Evolutionary conservation across 2,329 filamentous ascomycete species (phyloP), one percentile per base, ranked within the genome.

Genomic region (Pestalotiopsis sp.): DNA sequence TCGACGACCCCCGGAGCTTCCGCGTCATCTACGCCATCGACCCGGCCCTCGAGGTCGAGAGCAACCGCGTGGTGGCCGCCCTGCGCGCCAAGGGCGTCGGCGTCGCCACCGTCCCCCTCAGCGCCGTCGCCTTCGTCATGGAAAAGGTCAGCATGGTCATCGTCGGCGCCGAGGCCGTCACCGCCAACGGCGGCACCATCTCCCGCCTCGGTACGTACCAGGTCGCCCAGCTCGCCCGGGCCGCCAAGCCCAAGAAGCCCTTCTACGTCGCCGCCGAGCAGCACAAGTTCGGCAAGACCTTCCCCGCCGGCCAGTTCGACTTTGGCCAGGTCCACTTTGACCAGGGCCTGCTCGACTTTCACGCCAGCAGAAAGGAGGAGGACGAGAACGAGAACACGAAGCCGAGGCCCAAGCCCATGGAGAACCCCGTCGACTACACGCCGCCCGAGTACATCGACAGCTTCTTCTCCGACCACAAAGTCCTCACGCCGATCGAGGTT

Each of bases 201-300:
- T 95, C 93, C 27, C 86, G 95, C 63, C 88, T 98, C 82, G 95
- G 95, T 66, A 90, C 88, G 2, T 95, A 93, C 74, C 94, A 97
- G 83, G 91, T 98, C 74, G 95, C 93, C 2, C 84, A 94, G 73
- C 83, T 98, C 66, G 94, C 95, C 4, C 91, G 91, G 75, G 87
- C 87, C 14, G 87, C 88, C 70, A 79, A 81, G 36, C 45, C 45
- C 17, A 17, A 52, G 14, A 84, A 84, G 59, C 89, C 91, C 52
- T 93, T 98, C 74, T 97, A 97, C 76, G 94, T 97, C 20, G 94
- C 96, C 4, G 92, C 92, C 1, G 96, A 99, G 83, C 97, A 93
- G 75, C 96, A 99, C 85, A 99, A 99, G 83, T 98, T 99, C 78
- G 94, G 97, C 60, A 88, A 94, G 75, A 87, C 96, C 67, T 96